Evolutionary conservation across 371 early-diverging fungal species (phyloP), one percentile per base, ranked within the genome.

Genomic region (Mucor racemosus): DNA sequence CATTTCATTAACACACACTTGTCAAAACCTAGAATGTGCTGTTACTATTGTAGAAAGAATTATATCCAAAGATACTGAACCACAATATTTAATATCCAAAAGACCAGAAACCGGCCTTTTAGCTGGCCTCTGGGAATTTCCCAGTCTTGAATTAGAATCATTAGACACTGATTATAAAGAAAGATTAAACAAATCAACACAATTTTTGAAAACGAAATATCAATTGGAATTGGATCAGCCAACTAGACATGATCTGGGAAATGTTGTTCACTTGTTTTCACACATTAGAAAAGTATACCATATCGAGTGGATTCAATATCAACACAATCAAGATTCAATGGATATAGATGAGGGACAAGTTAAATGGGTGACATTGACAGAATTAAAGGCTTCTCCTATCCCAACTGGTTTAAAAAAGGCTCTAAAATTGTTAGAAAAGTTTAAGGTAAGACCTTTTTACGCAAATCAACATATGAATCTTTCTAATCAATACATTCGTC

Each of bases 41-140:
- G 89, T 90, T 4, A 79, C 76, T 19, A 86, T 91, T 34, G 59
- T 92, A 6, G 84, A 90, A 46, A 72, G 74, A 14, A 69, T 60
- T 17, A 11, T 38, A 7, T 36, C 48, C 3, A 66, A 67, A 34
- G 36, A 17, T 0, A 60, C 66, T 2, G 71, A 71, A 10, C 65
- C 78, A 1, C 40, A 53, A 14, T 89, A 73, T 76, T 67, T 90
- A 58, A 74, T 91, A 57, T 81, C 88, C 10, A 84, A 86, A 57
- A 71, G 88, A 39, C 88, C 88, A 17, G 77, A 80, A 1, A 82
- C 85, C 60, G 89, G 94, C 9, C 73, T 94, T 19, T 65, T 94
- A 38, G 94, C 94, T 21, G 89, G 89, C 4, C 82, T 94, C 50
- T 94, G 94, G 94, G 94, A 94, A 69, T 92, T 92, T 63, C 91